phyloP scores from a whole-genome alignment of 1,139 yeast genomes.

The Yamadazyma mexicana region DNA sequence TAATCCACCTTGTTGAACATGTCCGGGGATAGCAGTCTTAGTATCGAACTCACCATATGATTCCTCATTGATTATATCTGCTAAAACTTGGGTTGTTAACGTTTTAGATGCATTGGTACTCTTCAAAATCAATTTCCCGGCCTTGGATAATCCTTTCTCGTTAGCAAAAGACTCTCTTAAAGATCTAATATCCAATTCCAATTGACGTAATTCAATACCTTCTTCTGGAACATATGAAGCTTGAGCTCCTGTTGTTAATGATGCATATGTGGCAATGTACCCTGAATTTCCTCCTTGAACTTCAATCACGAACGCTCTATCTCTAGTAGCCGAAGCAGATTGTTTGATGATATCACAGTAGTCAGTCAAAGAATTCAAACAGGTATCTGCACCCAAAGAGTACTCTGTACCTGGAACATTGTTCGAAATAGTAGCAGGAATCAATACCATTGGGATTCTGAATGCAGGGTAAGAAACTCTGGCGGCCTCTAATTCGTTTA shows the following conservation, averaged over 20 bases:
- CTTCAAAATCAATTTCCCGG: conserved; percentile 71
- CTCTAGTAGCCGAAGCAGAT: conserved; percentile 91
- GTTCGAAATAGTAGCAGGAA: conserved; percentile 92
- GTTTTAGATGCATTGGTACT: conserved; percentile 71
- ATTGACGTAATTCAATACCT: conserved; percentile 58
- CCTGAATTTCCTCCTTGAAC: conserved; percentile 98
- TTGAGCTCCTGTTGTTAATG: conserved; percentile 89
- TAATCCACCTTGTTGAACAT: conserved; percentile 94
- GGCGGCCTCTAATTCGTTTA: conserved; percentile 65
- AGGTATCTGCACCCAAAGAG: conserved; percentile 91
- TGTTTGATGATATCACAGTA: conserved; percentile 96
- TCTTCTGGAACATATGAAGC: conserved; percentile 93
- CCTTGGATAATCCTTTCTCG: conserved; percentile 80
- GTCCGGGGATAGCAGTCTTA: conserved; percentile 79
- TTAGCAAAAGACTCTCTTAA: conserved; percentile 66
- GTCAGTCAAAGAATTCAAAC: conserved; percentile 83
- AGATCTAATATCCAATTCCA: conserved; percentile 21
- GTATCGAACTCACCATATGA: conserved; percentile 70
- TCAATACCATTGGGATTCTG: conserved; percentile 73
- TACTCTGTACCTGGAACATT: conserved; percentile 98
- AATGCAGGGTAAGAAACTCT: conserved; percentile 68
- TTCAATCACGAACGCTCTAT: conserved; percentile 93
- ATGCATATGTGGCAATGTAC: conserved; percentile 83
- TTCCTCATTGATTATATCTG: conserved; percentile 66
- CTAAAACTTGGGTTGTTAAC: conserved; percentile 63